Conservation (phyloP, 148 eudicot species). For the Rhododendron vialii region DNA sequence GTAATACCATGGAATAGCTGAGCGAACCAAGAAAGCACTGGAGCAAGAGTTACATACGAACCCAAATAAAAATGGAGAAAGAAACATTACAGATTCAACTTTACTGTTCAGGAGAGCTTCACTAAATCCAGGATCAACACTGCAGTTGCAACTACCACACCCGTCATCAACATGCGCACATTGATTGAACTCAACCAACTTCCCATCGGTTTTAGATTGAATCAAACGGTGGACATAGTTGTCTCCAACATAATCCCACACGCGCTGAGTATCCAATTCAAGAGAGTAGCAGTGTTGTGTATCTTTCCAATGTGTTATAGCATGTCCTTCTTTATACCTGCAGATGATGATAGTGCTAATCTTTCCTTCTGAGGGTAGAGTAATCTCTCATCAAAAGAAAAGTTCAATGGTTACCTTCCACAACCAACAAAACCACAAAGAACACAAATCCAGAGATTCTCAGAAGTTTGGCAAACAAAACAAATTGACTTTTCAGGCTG, state of each 20-base stretch:
- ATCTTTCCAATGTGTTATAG: constrained; percentile 88
- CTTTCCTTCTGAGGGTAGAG: background rate
- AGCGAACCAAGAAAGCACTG: background rate
- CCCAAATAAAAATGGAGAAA: background rate
- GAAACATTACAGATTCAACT: constrained; percentile 69
- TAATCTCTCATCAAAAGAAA: background rate
- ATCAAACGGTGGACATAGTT: constrained; percentile 92
- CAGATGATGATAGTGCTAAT: background rate
- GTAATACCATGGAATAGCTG: background rate
- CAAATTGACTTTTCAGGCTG: constrained; percentile 89
- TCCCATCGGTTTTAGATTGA: constrained; percentile 93
- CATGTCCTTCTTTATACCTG: constrained; percentile 91
- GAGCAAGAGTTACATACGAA: background rate
- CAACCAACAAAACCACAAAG: constrained; percentile 95
- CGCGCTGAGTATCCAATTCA: constrained; percentile 89
- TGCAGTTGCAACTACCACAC: constrained; percentile 57
- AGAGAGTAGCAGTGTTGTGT: constrained; percentile 93
- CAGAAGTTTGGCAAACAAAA: constrained; percentile 83
- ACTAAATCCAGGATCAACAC: constrained; percentile 49
- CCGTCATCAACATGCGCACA: constrained; percentile 48
- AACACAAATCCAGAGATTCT: constrained; percentile 93
- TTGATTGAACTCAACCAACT: constrained; percentile 75
- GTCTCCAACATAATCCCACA: constrained; percentile 95
- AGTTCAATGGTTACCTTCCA: constrained; percentile 58
- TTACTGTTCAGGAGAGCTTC: constrained; percentile 66